phyloP scores from a whole-genome alignment of 805 yeast species.

The Zygotorulaspora danielsina region DNA sequence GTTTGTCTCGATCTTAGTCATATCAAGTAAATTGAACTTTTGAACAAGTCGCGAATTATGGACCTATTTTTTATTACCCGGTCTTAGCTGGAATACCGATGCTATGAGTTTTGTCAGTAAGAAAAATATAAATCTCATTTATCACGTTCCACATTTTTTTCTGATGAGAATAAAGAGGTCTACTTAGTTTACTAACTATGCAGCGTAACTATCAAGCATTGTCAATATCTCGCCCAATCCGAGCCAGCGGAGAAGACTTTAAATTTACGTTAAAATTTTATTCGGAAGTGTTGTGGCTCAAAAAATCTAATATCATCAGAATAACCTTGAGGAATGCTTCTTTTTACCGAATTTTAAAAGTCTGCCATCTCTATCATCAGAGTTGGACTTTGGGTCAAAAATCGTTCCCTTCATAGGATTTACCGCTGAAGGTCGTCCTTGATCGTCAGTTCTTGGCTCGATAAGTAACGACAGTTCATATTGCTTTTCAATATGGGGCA shows the following conservation, averaged over 20 bases:
- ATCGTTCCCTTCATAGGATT: slow-evolving; percentile 8
- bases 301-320: slow-evolving; percentile 3
- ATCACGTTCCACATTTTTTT: too few species aligned
- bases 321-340: slow-evolving; percentile 14
- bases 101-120: too few species aligned
- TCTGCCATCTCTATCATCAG: slow-evolving; percentile 10
- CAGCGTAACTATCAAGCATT: too few species aligned
- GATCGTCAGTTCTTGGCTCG: slow-evolving; percentile 61
- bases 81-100: too few species aligned
- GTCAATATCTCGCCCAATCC: not conserved
- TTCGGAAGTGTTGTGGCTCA: not conserved
- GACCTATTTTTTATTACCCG: too few species aligned
- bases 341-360: slow-evolving; percentile 13
- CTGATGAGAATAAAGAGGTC: too few species aligned
- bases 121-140: too few species aligned
- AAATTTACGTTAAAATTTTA: not conserved
- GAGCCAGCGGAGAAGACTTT: not conserved
- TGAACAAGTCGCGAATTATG: too few species aligned
- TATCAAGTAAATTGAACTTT: too few species aligned
- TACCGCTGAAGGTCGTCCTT: slow-evolving; percentile 12
- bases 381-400: slow-evolving; percentile 4
- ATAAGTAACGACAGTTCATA: slow-evolving; percentile 67
- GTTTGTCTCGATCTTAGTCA: too few species aligned
- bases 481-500: slow-evolving; percentile 74
- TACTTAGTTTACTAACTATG: too few species aligned